A percentile compares a stretch with the other conserved stretches of the same genome.
Evolutionary conservation across 1,139 yeast genomes (phyloP).

Genomic region (Yamadazyma buinensis): DNA sequence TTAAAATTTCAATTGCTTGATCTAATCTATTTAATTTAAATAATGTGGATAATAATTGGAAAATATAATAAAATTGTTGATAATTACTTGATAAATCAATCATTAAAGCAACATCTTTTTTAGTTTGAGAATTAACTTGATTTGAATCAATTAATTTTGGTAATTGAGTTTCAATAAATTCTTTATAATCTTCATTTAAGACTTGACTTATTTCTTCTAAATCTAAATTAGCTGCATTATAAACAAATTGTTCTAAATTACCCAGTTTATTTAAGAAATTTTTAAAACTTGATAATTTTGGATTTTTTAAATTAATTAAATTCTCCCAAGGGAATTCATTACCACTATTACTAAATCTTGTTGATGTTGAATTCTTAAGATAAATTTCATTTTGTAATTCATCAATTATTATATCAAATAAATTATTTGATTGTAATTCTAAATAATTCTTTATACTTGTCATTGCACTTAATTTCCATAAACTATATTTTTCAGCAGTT

Average conservation of each 20-base stretch:
- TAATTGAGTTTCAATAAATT: constrained; percentile 28
- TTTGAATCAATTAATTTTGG: constrained; percentile 20
- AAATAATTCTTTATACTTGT: constrained; percentile 54
- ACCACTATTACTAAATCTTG: constrained; percentile 1
- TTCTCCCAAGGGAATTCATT: constrained; percentile 24
- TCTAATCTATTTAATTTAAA: constrained; percentile 61
- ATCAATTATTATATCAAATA: constrained; percentile 72
- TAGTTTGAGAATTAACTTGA: constrained; percentile 1
- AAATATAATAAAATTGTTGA: constrained; percentile 39
- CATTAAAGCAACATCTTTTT: constrained; percentile 8
- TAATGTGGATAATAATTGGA: constrained; percentile 54
- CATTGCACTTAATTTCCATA: constrained; percentile 65
- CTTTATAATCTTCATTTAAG: constrained; percentile 23
- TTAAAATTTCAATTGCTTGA: constrained; percentile 54
- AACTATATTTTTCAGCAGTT: constrained; percentile 53
- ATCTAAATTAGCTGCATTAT: constrained; percentile 57
- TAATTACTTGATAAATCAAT: constrained; percentile 13
- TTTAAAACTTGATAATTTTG: constrained; percentile 35
- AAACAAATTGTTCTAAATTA: constrained; percentile 52
- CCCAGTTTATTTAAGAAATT: constrained; percentile 37
- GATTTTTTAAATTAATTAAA: constrained; percentile 24
- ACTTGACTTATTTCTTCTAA: constrained; percentile 48
- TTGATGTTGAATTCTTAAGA: constrained; percentile 36
- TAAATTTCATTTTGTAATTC: constrained; percentile 75
- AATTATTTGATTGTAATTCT: constrained; percentile 56